These are phyloP conservation scores for Mortierella claussenii DNA, from an alignment of 192 early-diverging fungal genomes.

Conservation along the genomic window DNA sequence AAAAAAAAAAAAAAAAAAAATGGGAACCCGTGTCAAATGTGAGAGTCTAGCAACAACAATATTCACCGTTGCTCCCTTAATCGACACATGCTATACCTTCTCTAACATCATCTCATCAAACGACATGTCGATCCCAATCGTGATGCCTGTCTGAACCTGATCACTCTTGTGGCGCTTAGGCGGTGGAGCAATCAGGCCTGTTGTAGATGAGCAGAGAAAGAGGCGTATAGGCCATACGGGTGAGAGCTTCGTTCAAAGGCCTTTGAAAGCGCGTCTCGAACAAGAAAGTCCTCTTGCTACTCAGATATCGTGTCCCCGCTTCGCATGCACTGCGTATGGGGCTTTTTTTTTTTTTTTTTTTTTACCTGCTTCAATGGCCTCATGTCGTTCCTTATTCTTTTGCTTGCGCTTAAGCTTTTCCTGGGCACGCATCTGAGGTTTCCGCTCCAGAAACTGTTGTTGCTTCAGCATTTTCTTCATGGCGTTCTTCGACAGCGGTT, in stretches of 20 bases:
- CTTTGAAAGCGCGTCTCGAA: too few relatives aligned
- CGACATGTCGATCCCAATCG: conserved; percentile 81
- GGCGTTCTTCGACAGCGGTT: conserved; percentile 73
- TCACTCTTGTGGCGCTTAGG: conserved; percentile 58
- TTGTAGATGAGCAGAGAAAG: too few relatives aligned
- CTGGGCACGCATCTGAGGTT: conserved; percentile 58
- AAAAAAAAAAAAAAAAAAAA: conserved; percentile 8
- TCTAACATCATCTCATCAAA: conserved; percentile 84
- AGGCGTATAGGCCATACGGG: too few relatives aligned
- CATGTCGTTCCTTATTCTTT: conserved; percentile 59
- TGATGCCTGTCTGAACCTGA: conserved; percentile 61
- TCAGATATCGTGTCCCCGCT: too few relatives aligned
- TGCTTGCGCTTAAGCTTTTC: conserved; percentile 62
- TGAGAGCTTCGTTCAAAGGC: too few relatives aligned
- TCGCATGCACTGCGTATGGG: too few relatives aligned
- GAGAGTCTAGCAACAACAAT: too few relatives aligned
- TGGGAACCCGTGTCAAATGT: too few relatives aligned
- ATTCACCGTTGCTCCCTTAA: too few relatives aligned
- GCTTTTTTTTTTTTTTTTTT: not conserved
- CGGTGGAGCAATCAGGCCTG: conserved; percentile 45
- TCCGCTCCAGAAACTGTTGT: conserved; percentile 61
- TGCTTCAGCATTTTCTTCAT: conserved; percentile 77
- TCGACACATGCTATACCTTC: too few relatives aligned
- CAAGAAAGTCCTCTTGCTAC: too few relatives aligned
- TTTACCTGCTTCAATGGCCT: conserved; percentile 55